These are phyloP conservation scores for Dispira parvispora DNA, from an alignment of 192 early-diverging fungal species.

Conservation along the genomic window DNA sequence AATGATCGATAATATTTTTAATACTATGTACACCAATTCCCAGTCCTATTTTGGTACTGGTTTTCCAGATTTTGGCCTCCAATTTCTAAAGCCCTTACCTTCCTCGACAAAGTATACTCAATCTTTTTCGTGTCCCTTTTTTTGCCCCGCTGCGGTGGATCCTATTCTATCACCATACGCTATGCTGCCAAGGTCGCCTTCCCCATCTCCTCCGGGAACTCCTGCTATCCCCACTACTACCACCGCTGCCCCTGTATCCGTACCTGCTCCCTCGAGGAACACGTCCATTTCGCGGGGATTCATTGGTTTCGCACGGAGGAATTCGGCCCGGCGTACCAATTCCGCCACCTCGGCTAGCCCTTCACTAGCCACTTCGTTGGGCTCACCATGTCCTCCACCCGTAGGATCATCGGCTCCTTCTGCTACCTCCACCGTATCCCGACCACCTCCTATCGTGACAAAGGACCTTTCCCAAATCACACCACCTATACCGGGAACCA, in stretches of 20 bases:
- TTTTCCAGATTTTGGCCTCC: not conserved
- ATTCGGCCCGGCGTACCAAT: not conserved
- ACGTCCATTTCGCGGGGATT: not conserved
- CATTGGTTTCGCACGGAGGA: not conserved
- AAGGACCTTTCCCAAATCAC: not conserved
- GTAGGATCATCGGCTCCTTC: not conserved
- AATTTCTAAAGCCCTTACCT: not conserved
- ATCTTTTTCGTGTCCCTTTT: not conserved
- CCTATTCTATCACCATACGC: not conserved
- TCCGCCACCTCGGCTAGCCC: not conserved
- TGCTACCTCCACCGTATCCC: not conserved
- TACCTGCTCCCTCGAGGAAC: not conserved
- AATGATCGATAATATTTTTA: not conserved
- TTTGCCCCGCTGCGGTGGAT: not conserved
- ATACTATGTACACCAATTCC: not conserved
- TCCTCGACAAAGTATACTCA: not conserved
- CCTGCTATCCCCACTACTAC: not conserved
- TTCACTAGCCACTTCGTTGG: not conserved
- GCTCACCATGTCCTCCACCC: not conserved
- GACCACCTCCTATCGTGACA: conserved; percentile 6
- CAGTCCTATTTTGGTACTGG: not conserved
- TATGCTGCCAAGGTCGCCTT: not conserved
- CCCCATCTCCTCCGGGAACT: not conserved
- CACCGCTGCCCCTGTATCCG: not conserved
- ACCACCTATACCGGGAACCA: not conserved